A percentile compares a stretch with the other conserved stretches of the same genome.
These are phyloP conservation scores for Hymenoscyphus fraxineus DNA, from an alignment of 2,329 filamentous ascomycete genomes.

Conservation along the genomic window DNA sequence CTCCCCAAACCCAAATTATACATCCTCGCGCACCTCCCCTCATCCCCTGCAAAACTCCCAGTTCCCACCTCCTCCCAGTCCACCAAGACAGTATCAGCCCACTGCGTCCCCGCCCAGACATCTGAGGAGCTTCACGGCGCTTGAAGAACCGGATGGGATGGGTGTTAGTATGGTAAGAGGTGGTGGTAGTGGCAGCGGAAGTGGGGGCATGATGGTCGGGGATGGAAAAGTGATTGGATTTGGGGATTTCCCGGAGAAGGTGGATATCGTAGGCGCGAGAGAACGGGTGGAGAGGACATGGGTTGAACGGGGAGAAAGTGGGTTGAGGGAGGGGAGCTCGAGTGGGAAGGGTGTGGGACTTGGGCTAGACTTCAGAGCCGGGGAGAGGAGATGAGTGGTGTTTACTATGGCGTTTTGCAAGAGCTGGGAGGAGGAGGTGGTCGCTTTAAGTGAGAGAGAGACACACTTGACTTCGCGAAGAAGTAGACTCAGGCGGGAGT, in stretches of 20 bases:
- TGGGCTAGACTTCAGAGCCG: not conserved
- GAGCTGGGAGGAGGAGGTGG: not conserved
- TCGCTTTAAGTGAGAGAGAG: not conserved
- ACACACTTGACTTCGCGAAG: not conserved
- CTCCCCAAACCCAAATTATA: not conserved
- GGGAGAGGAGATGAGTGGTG: not conserved
- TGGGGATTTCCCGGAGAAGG: conserved; percentile 27
- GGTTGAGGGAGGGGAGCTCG: not conserved
- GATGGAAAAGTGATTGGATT: conserved; percentile 25
- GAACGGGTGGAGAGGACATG: conserved; percentile 20
- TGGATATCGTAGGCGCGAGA: conserved; percentile 17
- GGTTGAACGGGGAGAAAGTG: conserved; percentile 15
- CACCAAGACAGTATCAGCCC: not conserved
- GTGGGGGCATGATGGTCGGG: conserved; percentile 19
- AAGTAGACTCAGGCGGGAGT: no score
- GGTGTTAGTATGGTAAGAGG: conserved; percentile 10
- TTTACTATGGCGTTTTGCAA: not conserved
- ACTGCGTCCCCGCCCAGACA: not conserved
- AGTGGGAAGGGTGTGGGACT: not conserved
- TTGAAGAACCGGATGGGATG: conserved; percentile 6
- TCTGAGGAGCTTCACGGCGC: conserved; percentile 8
- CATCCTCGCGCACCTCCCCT: not conserved
- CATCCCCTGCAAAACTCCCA: not conserved
- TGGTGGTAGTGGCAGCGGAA: conserved; percentile 14
- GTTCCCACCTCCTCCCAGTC: not conserved